phyloP scores from a whole-genome alignment of 2,329 filamentous ascomycete genomes.

The Pyrenochaeta sp. region DNA sequence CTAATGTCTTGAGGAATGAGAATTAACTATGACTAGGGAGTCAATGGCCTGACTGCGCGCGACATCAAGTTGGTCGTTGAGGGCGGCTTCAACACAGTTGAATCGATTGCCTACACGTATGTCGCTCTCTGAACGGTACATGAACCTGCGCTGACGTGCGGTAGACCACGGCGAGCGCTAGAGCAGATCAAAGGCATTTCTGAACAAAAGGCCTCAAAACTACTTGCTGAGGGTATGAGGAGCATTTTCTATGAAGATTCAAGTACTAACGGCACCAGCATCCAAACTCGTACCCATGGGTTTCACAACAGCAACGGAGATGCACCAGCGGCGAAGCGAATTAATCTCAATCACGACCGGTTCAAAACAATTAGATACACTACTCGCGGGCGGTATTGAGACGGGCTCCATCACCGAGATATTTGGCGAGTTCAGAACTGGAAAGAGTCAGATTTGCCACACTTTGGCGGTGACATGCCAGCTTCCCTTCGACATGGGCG shows the following conservation, averaged over 20 bases:
- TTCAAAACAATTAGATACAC: slow-evolving; percentile 94
- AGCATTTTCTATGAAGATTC: background rate
- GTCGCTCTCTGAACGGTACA: slow-evolving; percentile 25
- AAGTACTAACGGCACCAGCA: slow-evolving; percentile 59
- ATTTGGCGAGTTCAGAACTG: slow-evolving; percentile 96
- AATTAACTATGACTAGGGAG: slow-evolving; percentile 65
- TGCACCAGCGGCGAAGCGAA: slow-evolving; percentile 96
- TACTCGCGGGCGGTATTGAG: slow-evolving; percentile 92
- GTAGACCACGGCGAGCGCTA: slow-evolving; percentile 72
- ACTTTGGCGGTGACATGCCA: slow-evolving; percentile 98
- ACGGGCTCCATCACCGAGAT: slow-evolving; percentile 98
- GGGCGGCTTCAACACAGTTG: slow-evolving; percentile 92
- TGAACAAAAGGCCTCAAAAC: slow-evolving; percentile 92
- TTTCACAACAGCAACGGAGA: slow-evolving; percentile 98
- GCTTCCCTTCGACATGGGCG: slow-evolving; percentile 97
- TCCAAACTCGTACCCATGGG: slow-evolving; percentile 98
- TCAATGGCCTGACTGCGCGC: slow-evolving; percentile 88
- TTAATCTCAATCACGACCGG: slow-evolving; percentile 98
- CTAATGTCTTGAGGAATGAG: background rate
- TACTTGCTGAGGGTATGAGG: slow-evolving; percentile 83
- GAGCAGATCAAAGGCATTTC: slow-evolving; percentile 99
- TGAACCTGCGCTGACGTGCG: slow-evolving; percentile 27
- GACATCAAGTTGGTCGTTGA: slow-evolving; percentile 94
- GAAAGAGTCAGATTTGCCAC: slow-evolving; percentile 98
- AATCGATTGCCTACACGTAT: slow-evolving; percentile 92